These are phyloP conservation scores for Dioscorea cayenensis DNA, from an alignment of 116 monocot species.

Conservation along the genomic window DNA sequence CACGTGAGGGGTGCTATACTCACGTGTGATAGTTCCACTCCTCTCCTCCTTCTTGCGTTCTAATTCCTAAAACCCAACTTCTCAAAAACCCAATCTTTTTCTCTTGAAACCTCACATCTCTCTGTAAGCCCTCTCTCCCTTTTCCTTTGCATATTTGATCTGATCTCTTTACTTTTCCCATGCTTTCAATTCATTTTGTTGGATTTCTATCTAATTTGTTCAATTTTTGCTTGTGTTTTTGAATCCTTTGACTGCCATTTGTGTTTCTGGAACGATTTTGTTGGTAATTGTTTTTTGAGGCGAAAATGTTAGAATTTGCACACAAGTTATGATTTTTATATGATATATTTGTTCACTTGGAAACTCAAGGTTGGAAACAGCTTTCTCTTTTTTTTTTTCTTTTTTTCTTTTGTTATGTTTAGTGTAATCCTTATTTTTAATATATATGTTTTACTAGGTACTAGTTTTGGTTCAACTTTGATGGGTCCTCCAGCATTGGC, in stretches of 20 bases:
- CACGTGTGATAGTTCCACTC: background rate
- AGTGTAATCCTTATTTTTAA: background rate
- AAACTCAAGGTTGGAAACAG: too few species aligned
- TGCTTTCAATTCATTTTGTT: background rate
- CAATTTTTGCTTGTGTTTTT: too few species aligned
- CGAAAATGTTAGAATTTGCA: too few species aligned
- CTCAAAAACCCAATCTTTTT: background rate
- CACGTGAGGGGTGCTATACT: too few species aligned
- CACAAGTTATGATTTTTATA: too few species aligned
- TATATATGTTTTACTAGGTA: background rate
- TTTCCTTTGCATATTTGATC: background rate
- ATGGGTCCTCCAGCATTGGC: slow-evolving; percentile 35
- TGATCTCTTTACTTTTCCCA: background rate
- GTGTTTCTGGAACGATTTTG: too few species aligned
- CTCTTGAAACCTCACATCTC: background rate
- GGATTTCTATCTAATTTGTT: background rate
- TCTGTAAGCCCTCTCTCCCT: background rate
- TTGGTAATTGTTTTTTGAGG: too few species aligned
- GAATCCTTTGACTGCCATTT: too few species aligned
- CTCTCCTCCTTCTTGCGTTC: background rate
- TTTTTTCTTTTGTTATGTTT: too few species aligned
- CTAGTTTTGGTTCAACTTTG: background rate
- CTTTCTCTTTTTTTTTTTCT: too few species aligned
- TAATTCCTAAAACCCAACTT: background rate
- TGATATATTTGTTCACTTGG: too few species aligned